A percentile compares a stretch with the other conserved stretches of the same genome.
phyloP scores from a whole-genome alignment of 2,329 filamentous ascomycete species.

The Fusarium coffeatum region DNA sequence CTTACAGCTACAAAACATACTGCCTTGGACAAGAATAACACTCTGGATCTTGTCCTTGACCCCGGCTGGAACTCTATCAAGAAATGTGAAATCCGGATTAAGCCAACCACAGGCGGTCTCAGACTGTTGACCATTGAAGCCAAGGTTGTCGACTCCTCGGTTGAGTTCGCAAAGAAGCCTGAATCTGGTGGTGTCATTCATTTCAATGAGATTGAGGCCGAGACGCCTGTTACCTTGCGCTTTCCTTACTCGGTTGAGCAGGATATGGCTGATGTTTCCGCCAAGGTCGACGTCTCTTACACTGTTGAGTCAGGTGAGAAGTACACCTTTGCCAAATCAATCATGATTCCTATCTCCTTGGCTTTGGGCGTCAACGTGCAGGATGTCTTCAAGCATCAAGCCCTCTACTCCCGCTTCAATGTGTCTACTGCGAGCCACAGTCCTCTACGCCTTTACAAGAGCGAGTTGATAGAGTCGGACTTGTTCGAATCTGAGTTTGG shows the following conservation, averaged over 20 bases:
- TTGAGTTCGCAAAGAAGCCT: conserved; percentile 60
- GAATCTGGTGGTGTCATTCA: conserved; percentile 67
- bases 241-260: conserved; percentile 89
- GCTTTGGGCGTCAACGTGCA: conserved; percentile 96
- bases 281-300: conserved; percentile 82
- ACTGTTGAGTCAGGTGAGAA: conserved; percentile 70
- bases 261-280: conserved; percentile 74
- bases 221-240: conserved; percentile 66
- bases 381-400: conserved; percentile 87
- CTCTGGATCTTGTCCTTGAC: conserved; percentile 77
- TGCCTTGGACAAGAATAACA: conserved; percentile 82
- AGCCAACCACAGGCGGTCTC: conserved; percentile 73
- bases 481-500: conserved; percentile 74
- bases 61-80: conserved; percentile 79
- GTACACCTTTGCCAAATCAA: conserved; percentile 56
- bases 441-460: conserved; percentile 79
- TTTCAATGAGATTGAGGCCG: conserved; percentile 60
- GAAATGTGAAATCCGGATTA: conserved; percentile 70
- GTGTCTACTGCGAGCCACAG: conserved; percentile 82
- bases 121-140: conserved; percentile 72
- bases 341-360: conserved; percentile 78
- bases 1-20: conserved; percentile 76
- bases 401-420: conserved; percentile 89
- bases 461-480: conserved; percentile 76
- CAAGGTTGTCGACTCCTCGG: conserved; percentile 57